Percentiles rank a stretch among this genome's conserved stretches.
Evolutionary conservation across 1,284 basidiomycete genomes (phyloP).

Genomic region (Apiotrichum laibachii): DNA sequence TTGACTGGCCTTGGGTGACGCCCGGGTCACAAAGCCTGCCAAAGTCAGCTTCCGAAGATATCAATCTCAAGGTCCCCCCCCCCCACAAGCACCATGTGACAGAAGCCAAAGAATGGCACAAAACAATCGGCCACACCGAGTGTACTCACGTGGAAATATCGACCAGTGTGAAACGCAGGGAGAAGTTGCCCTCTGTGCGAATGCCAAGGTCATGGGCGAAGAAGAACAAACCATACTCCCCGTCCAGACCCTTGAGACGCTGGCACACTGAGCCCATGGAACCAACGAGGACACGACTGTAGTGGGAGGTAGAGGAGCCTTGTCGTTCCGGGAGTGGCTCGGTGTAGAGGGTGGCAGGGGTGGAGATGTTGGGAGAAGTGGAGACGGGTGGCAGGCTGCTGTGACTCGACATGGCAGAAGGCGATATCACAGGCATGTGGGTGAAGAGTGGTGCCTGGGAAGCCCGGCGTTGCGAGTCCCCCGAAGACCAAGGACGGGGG

Average conservation of each 20-base stretch:
- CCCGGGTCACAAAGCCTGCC: constrained; percentile 6
- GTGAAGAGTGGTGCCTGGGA: constrained; percentile 11
- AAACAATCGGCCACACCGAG: too few relatives aligned
- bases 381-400: constrained; percentile 5
- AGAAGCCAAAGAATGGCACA: too few relatives aligned
- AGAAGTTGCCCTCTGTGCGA: constrained; percentile 68
- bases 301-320: constrained; percentile 59
- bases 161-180: constrained; percentile 44
- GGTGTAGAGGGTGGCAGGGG: constrained; percentile 8
- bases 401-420: neutral
- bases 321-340: constrained; percentile 31
- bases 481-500: constrained; percentile 13
- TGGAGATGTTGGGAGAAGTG: constrained; percentile 9
- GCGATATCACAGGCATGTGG: constrained; percentile 7
- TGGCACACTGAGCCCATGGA: constrained; percentile 79
- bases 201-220: constrained; percentile 83
- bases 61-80: too few relatives aligned
- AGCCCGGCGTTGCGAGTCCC: constrained; percentile 9
- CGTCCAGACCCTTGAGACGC: constrained; percentile 74
- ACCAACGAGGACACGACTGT: constrained; percentile 82
- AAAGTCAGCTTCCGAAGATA: neutral
- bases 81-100: too few relatives aligned
- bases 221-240: constrained; percentile 79
- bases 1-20: constrained; percentile 26
- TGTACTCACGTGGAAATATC: constrained; percentile 35